Evolutionary conservation across 2,329 filamentous ascomycete genomes (phyloP).

Genomic region (Stachybotrys chartarum): DNA sequence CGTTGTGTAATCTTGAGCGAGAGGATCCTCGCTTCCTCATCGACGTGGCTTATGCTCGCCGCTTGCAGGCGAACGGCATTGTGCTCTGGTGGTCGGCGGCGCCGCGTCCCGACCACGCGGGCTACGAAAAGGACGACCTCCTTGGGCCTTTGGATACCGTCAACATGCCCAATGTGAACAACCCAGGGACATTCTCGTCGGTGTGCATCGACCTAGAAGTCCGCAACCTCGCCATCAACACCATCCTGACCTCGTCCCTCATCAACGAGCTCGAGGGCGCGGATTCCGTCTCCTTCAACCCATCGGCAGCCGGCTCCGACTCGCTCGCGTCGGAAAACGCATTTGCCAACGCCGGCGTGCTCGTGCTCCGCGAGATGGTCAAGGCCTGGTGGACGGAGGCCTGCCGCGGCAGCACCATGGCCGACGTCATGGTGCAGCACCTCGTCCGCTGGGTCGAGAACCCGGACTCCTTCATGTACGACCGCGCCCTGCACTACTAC

Average conservation of each 20-base stretch:
- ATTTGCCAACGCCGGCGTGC: conserved; percentile 85
- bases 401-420: conserved; percentile 84
- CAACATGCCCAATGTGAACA: conserved; percentile 89
- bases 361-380: conserved; percentile 94
- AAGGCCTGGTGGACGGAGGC: conserved; percentile 98
- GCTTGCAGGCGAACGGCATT: conserved; percentile 84
- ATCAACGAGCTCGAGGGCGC: conserved; percentile 94
- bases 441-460: conserved; percentile 96
- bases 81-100: conserved; percentile 95
- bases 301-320: conserved; percentile 31
- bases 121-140: conserved; percentile 90
- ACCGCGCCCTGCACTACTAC: conserved; percentile 89
- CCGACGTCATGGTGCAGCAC: conserved; percentile 95
- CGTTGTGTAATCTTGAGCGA: conserved; percentile 88
- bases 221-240: conserved; percentile 94
- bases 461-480: conserved; percentile 89
- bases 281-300: conserved; percentile 78
- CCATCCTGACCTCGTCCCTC: conserved; percentile 89
- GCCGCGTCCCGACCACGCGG: conserved; percentile 86
- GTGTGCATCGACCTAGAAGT: conserved; percentile 95
- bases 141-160: conserved; percentile 76
- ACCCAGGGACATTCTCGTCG: conserved; percentile 86
- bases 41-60: conserved; percentile 87
- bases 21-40: conserved; percentile 95
- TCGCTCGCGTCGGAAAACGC: conserved; percentile 78